A percentile compares a stretch with the other conserved stretches of the same genome.
phyloP scores from a whole-genome alignment of 2,329 filamentous ascomycete genomes.

The Lecanosticta acicola region DNA sequence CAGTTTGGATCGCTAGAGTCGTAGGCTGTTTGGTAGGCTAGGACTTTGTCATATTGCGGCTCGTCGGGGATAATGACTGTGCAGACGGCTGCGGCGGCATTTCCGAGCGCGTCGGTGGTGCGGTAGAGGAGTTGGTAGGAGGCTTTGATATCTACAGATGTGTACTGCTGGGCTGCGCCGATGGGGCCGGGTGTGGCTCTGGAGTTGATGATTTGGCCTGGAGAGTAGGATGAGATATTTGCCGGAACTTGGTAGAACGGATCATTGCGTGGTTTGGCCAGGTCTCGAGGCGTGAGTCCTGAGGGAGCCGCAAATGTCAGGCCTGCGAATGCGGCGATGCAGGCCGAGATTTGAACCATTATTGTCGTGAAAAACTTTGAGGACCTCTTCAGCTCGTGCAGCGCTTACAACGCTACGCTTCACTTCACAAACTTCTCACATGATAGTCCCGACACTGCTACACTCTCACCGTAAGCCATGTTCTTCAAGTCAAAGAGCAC shows the following conservation, averaged over 20 bases:
- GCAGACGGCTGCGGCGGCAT: slow-evolving; percentile 10
- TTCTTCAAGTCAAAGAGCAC: too few relatives aligned
- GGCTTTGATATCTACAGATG: slow-evolving; percentile 4
- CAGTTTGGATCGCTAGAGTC: slow-evolving; percentile 37
- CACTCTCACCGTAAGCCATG: too few relatives aligned
- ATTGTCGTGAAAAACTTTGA: too few relatives aligned
- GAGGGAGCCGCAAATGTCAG: not conserved
- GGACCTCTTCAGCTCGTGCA: too few relatives aligned
- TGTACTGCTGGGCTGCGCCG: not conserved
- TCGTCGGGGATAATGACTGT: slow-evolving; percentile 15
- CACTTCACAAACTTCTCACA: too few relatives aligned
- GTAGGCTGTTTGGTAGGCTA: slow-evolving; percentile 16
- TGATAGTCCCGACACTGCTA: too few relatives aligned
- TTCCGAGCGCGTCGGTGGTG: slow-evolving; percentile 12
- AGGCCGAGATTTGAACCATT: not conserved
- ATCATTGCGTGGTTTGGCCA: slow-evolving; percentile 3
- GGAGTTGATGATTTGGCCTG: slow-evolving; percentile 2
- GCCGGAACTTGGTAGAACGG: slow-evolving; percentile 7
- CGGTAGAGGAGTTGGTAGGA: slow-evolving; percentile 15
- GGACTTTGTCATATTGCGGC: slow-evolving; percentile 8
- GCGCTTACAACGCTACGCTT: too few relatives aligned
- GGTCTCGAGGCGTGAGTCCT: not conserved
- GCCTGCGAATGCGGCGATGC: not conserved
- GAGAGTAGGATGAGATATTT: slow-evolving; percentile 1
- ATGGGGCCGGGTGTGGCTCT: not conserved